Base-by-base conservation (phyloP, 2,329 filamentous ascomycete genomes). In the Claviceps digitariae region DNA sequence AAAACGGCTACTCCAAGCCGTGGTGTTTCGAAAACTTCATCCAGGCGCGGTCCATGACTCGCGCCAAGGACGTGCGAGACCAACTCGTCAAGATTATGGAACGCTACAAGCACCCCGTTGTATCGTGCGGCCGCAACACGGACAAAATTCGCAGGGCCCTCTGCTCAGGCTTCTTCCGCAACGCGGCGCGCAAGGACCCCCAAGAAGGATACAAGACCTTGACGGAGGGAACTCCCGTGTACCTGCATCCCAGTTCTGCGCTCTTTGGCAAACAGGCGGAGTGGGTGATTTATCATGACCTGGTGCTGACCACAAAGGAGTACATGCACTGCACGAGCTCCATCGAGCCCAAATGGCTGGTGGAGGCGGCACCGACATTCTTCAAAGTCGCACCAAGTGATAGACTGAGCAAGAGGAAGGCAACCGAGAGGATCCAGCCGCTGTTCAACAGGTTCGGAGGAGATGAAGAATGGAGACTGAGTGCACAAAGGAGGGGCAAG, bases 11-110 rank as follows among this genome's bases (percentile, higher is more conserved):
- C 70, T 86, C 83, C 50, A 87, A 83, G 54, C 83, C 90, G 0
- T 98, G 93, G 93, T 97, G 93, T 66, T 91, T 89, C 60, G 94
- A 98, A 64, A 96, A 98, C 69, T 98, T 95, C 67, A 93, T 98
- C 66, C 90, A 97, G 66, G 90, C 89, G 4, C 82, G 90, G 2
- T 84, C 83, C 36, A 95, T 98, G 80, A 81, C 83, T 55, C 84
- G 91, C 12, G 90, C 89, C 10, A 87, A 91, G 66, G 93, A 98
- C 66, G 90, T 98, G 0, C 82, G 93, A 20, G 85, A 94, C 56
- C 93, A 98, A 68, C 78, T 98, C 3, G 81, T 91, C 52, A 87
- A 87, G 61, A 97, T 98, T 67, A 94, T 98, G 85, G 82, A 93
- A 53, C 82, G 93, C 6, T 93, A 97, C 70, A 85, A 84, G 54